These are phyloP conservation scores for Mucor saturninus DNA, from an alignment of 371 early-diverging fungal species.

Conservation along the genomic window DNA sequence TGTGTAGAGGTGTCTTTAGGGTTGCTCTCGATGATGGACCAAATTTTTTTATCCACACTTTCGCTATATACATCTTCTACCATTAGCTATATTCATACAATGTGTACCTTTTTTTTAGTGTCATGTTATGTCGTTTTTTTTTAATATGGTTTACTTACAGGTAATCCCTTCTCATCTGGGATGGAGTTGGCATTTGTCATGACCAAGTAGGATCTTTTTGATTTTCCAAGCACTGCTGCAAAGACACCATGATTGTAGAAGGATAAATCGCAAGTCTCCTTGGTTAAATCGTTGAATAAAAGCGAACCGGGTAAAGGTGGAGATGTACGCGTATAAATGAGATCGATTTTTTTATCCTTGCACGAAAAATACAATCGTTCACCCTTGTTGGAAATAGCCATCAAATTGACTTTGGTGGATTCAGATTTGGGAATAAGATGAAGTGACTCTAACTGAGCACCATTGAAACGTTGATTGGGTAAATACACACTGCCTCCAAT, in stretches of 20 bases:
- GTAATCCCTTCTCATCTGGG: neutral
- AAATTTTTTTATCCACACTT: slow-evolving; percentile 2
- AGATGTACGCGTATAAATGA: slow-evolving; percentile 11
- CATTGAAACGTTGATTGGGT: neutral
- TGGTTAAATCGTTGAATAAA: slow-evolving; percentile 18
- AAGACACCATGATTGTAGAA: slow-evolving; percentile 15
- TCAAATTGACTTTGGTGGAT: slow-evolving; percentile 7
- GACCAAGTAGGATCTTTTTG: slow-evolving; percentile 12
- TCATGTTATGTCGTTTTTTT: neutral
- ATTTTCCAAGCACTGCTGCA: slow-evolving; percentile 20
- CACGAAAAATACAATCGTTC: slow-evolving; percentile 13
- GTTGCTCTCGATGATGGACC: slow-evolving; percentile 12
- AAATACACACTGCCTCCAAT: slow-evolving; percentile 13
- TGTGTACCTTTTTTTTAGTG: neutral
- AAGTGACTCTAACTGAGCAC: slow-evolving; percentile 11
- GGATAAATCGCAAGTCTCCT: slow-evolving; percentile 5
- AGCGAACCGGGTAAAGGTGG: slow-evolving; percentile 21
- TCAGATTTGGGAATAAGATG: slow-evolving; percentile 14
- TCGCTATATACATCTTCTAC: slow-evolving; percentile 20
- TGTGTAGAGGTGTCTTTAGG: neutral
- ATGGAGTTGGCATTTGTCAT: slow-evolving; percentile 4
- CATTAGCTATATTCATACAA: neutral
- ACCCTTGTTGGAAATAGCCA: slow-evolving; percentile 25
- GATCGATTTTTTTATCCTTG: neutral
- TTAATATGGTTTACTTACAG: slow-evolving; percentile 1